Evolutionary conservation across 2,329 filamentous ascomycete species (phyloP).

Genomic region (Alternaria rosae): DNA sequence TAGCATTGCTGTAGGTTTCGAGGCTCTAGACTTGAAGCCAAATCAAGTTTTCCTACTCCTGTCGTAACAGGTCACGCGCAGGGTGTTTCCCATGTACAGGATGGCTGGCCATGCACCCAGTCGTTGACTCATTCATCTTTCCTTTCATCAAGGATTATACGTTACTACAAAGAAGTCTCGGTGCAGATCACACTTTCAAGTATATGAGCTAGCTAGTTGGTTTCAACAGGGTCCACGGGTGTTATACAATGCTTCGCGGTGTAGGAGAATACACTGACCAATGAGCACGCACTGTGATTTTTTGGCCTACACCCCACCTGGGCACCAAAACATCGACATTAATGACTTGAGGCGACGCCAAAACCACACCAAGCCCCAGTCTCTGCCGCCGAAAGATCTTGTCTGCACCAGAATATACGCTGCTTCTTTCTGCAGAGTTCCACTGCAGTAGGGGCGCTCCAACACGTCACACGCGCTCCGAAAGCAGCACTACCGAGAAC

Average conservation of each 20-base stretch:
- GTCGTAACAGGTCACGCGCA: not conserved
- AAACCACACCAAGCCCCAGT: slow-evolving; percentile 6
- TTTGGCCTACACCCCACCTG: slow-evolving; percentile 5
- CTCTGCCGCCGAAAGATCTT: slow-evolving; percentile 9
- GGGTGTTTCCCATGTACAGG: not conserved
- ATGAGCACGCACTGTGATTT: too few relatives aligned
- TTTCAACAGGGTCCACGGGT: not conserved
- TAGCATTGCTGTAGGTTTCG: not conserved
- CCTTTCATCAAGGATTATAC: not conserved
- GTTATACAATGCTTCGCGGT: not conserved
- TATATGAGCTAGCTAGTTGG: not conserved
- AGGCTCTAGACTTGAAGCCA: not conserved
- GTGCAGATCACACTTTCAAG: not conserved
- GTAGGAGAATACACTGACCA: too few relatives aligned
- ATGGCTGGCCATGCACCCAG: not conserved
- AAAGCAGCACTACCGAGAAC: not conserved
- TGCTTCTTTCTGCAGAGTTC: not conserved
- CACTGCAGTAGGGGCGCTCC: slow-evolving; percentile 12
- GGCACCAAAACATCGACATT: slow-evolving; percentile 25
- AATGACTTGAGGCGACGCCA: slow-evolving; percentile 21
- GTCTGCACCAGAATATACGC: not conserved
- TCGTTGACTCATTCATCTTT: not conserved
- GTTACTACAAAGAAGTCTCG: not conserved
- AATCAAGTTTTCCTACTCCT: not conserved
- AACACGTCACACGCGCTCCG: slow-evolving; percentile 20